Percentiles rank a stretch among this genome's conserved stretches.
Evolutionary conservation across 2,329 filamentous ascomycete species (phyloP).

Genomic region (Fusarium sterilihyphosum): DNA sequence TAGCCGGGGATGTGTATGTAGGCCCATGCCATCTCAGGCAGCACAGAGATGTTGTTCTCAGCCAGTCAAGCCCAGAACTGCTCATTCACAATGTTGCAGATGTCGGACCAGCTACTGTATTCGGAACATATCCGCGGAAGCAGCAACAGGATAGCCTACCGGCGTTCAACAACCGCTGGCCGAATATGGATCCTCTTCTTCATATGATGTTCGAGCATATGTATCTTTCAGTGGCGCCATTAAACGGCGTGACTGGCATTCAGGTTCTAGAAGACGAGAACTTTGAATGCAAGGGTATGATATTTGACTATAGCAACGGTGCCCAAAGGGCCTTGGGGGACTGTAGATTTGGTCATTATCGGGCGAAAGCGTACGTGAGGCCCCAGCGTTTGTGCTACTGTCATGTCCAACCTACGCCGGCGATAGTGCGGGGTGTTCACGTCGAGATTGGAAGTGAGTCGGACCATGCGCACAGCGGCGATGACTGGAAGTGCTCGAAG

Average conservation of each 20-base stretch:
- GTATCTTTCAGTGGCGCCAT: not conserved
- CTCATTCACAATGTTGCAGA: slow-evolving; percentile 6
- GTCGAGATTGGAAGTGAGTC: not conserved
- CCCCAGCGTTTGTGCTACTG: not conserved
- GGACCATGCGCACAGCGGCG: not conserved
- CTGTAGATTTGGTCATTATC: not conserved
- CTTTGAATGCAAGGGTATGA: not conserved
- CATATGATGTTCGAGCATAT: not conserved
- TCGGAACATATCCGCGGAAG: slow-evolving; percentile 11
- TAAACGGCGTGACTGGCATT: not conserved
- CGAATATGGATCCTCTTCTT: not conserved
- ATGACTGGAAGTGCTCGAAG: slow-evolving; percentile 1
- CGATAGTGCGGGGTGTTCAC: not conserved
- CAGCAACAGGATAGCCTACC: not conserved
- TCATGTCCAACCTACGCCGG: not conserved
- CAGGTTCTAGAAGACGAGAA: not conserved
- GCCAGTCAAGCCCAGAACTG: slow-evolving; percentile 5
- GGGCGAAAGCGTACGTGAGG: not conserved
- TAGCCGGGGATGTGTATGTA: slow-evolving; percentile 8
- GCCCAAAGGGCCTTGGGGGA: slow-evolving; percentile 1
- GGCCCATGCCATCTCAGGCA: not conserved
- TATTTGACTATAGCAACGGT: not conserved
- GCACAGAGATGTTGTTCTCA: slow-evolving; percentile 3
- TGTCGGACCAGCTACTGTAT: slow-evolving; percentile 15
- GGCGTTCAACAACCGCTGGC: not conserved